Percentiles rank a stretch among this genome's conserved stretches.
Conservation (phyloP, 78 protist species). For the Bodo saltans region DNA sequence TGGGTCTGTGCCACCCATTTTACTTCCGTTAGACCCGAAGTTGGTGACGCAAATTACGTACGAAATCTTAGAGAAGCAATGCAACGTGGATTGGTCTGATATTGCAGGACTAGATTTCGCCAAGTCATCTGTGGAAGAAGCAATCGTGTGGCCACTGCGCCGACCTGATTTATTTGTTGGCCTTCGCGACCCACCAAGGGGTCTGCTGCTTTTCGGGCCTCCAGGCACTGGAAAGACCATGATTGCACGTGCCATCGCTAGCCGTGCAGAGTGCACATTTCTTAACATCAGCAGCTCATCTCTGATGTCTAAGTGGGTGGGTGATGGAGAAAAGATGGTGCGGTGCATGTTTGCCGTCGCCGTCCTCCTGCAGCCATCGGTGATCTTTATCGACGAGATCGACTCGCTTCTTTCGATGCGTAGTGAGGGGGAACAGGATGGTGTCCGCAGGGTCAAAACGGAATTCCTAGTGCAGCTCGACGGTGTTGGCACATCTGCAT, state of each 20-base stretch:
- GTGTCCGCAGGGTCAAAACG: constrained; percentile 72
- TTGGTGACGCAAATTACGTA: constrained; percentile 48
- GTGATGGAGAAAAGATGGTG: constrained; percentile 88
- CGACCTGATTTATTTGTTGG: constrained; percentile 73
- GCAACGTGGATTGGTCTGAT: constrained; percentile 50
- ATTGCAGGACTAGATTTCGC: constrained; percentile 68
- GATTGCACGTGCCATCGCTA: constrained; percentile 75
- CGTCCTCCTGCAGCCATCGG: constrained; percentile 47
- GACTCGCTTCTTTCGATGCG: constrained; percentile 75
- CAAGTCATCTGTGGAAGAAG: constrained; percentile 51
- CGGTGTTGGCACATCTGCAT: constrained; percentile 37
- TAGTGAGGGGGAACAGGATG: constrained; percentile 63
- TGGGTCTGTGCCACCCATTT: constrained; percentile 40
- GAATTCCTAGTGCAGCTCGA: constrained; percentile 85
- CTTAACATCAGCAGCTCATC: constrained; percentile 65
- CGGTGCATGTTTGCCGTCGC: constrained; percentile 85
- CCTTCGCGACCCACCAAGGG: constrained; percentile 57
- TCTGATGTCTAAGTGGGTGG: constrained; percentile 72
- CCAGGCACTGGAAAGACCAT: constrained; percentile 83
- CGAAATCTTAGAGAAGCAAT: constrained; percentile 48
- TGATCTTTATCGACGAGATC: constrained; percentile 88
- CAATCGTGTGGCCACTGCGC: constrained; percentile 57
- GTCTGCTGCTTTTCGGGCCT: constrained; percentile 84
- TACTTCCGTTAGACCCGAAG: constrained; percentile 57
- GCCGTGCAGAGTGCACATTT: constrained; percentile 50